Evolutionary conservation across 306 rosid species (phyloP).

Genomic region (barrel medic (Medicago truncatula)): MtrunA17r5.0-ANR NC_053045.1:1484001-1484500

Average conservation of each 20-base stretch:
- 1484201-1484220: neutral
- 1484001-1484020: neutral
- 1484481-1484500: conserved; percentile 93
- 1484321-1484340: conserved; percentile 91
- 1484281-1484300: neutral
- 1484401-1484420: conserved; percentile 70
- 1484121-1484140: neutral
- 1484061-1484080: neutral
- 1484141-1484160: neutral
- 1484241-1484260: neutral
- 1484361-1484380: conserved; percentile 94
- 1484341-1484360: conserved; percentile 95
- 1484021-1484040: neutral
- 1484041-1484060: neutral
- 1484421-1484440: conserved; percentile 82
- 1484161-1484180: neutral
- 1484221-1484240: neutral
- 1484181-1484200: neutral
- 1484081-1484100: neutral
- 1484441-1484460: conserved; percentile 98
- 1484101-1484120: neutral
- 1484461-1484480: conserved; percentile 79
- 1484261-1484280: neutral
- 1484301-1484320: conserved; percentile 20
- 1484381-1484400: conserved; percentile 84